Conservation (phyloP, 352 stramenopile species). For the Phytophthora megakarya region DNA sequence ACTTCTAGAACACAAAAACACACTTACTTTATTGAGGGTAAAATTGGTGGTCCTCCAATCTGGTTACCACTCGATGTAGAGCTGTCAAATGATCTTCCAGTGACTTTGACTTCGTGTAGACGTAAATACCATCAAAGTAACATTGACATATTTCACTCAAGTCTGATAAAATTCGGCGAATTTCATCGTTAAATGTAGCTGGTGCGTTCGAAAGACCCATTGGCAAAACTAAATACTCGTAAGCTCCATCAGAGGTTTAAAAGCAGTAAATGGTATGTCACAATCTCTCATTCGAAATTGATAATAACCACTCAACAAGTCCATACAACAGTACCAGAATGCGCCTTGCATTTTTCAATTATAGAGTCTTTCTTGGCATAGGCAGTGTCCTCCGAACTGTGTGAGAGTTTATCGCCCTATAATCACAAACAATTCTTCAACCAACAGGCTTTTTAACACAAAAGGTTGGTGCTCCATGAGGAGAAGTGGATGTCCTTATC, state of each 20-base stretch:
- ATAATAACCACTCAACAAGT: slow-evolving; percentile 31
- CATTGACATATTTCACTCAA: slow-evolving; percentile 15
- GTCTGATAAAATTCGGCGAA: slow-evolving; percentile 6
- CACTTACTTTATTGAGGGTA: slow-evolving; percentile 10
- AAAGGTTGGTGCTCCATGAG: slow-evolving; percentile 23
- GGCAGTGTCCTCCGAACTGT: slow-evolving; percentile 4
- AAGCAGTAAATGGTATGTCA: slow-evolving; percentile 29
- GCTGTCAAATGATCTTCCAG: slow-evolving; percentile 9
- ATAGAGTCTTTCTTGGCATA: slow-evolving; percentile 26
- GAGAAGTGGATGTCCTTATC: slow-evolving; percentile 13
- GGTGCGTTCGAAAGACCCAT: slow-evolving; percentile 27
- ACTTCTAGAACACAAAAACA: slow-evolving; percentile 27
- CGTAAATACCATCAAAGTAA: slow-evolving; percentile 23
- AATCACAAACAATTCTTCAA: slow-evolving; percentile 34
- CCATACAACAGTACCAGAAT: slow-evolving; percentile 26
- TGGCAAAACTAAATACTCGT: slow-evolving; percentile 28
- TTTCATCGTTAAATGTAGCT: no score
- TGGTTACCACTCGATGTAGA: no score
- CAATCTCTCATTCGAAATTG: slow-evolving; percentile 28
- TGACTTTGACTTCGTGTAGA: slow-evolving; percentile 5
- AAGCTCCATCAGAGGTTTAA: slow-evolving; percentile 21
- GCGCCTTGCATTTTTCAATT: slow-evolving; percentile 18
- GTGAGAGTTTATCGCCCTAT: slow-evolving; percentile 9
- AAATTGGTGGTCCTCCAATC: no score
- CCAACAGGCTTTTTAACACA: slow-evolving; percentile 31